These are phyloP conservation scores for Kurtzmaniella quercitrusa DNA, from an alignment of 1,139 yeast species.

Conservation along the genomic window DNA sequence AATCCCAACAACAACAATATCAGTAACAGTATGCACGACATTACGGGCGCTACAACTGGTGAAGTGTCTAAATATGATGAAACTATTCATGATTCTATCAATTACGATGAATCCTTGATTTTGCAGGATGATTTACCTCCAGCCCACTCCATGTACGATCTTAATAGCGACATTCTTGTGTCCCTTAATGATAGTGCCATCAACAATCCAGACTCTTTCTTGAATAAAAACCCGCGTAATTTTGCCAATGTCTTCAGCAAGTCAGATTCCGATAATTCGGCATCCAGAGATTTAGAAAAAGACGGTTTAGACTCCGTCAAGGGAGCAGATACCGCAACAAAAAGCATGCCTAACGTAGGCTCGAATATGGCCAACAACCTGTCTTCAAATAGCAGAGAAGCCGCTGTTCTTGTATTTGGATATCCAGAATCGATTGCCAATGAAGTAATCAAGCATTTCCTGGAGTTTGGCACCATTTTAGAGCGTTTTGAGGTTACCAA, in stretches of 20 bases:
- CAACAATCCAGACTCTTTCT: conserved; percentile 30
- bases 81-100: conserved; percentile 24
- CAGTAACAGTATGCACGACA: conserved; percentile 16
- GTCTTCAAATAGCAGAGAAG: conserved; percentile 28
- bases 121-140: conserved; percentile 55
- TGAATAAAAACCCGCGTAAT: conserved; percentile 44
- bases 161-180: conserved; percentile 40
- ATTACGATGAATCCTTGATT: conserved; percentile 25
- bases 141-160: conserved; percentile 53
- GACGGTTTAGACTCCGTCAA: background rate
- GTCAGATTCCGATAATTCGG: conserved; percentile 13
- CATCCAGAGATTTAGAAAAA: conserved; percentile 2
- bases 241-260: conserved; percentile 45
- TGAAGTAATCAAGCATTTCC: conserved; percentile 68
- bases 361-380: background rate
- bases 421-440: conserved; percentile 74
- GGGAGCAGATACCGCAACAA: background rate
- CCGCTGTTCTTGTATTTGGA: conserved; percentile 83
- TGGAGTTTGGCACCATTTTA: conserved; percentile 73
- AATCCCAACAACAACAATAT: conserved; percentile 14
- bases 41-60: conserved; percentile 14
- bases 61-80: conserved; percentile 29
- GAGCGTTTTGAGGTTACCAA: conserved; percentile 60
- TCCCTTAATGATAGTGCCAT: conserved; percentile 31
- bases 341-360: background rate